Conservation (phyloP, 2,329 filamentous ascomycete species). For the Macrophomina pseudophaseolina region DNA sequence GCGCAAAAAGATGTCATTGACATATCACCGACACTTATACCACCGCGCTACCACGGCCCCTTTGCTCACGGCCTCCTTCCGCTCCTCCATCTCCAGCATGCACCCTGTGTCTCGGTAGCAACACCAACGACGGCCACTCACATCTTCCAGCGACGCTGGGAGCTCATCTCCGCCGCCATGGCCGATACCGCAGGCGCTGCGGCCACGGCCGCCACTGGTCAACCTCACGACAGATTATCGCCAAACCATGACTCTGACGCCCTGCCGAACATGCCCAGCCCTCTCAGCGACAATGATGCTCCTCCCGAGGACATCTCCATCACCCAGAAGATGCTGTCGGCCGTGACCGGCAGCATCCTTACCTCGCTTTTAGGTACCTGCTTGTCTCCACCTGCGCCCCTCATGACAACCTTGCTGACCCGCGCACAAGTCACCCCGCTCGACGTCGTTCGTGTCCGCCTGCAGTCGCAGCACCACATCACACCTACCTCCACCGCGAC, state of each 20-base stretch:
- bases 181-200: constrained; percentile 27
- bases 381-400: constrained; percentile 1
- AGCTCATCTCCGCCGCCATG: constrained; percentile 18
- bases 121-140: neutral
- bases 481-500: constrained; percentile 51
- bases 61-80: neutral
- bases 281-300: constrained; percentile 43
- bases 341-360: constrained; percentile 85
- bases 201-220: constrained; percentile 28
- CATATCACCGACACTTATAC: constrained; percentile 14
- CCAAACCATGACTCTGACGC: neutral
- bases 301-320: constrained; percentile 69
- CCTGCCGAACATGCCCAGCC: constrained; percentile 34
- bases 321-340: constrained; percentile 91
- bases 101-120: constrained; percentile 13
- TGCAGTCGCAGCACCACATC: constrained; percentile 78
- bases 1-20: constrained; percentile 26
- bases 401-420: constrained; percentile 11
- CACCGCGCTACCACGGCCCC: neutral
- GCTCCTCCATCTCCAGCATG: constrained; percentile 8
- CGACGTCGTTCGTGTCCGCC: constrained; percentile 92
- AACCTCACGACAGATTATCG: constrained; percentile 46
- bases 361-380: constrained; percentile 83
- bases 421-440: constrained; percentile 81
- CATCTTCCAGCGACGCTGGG: constrained; percentile 11